phyloP scores from a whole-genome alignment of 2,329 filamentous ascomycete species.

The Cordyceps cicadae region DNA sequence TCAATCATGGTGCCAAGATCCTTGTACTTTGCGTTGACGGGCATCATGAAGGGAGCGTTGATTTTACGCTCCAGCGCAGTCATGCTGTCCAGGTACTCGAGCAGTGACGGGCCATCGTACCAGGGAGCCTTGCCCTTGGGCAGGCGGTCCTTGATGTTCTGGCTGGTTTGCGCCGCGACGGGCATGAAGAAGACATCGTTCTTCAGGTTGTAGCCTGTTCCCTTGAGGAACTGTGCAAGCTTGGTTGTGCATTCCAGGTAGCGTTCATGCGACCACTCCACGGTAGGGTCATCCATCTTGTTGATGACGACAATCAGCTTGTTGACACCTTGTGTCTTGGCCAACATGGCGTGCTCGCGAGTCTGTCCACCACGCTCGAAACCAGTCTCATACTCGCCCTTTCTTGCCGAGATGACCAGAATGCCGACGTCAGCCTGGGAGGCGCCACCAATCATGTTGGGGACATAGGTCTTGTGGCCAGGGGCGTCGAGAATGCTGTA shows the following conservation, averaged over 20 bases:
- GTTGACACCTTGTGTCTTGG: constrained; percentile 97
- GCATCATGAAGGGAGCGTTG: constrained; percentile 99
- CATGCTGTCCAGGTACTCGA: constrained; percentile 95
- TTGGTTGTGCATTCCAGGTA: constrained; percentile 92
- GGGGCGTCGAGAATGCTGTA: constrained; percentile 97
- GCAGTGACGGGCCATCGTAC: constrained; percentile 82
- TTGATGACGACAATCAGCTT: constrained; percentile 93
- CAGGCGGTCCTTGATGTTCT: constrained; percentile 84
- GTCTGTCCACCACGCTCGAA: constrained; percentile 97
- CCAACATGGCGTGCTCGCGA: constrained; percentile 92
- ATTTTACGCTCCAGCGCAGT: constrained; percentile 87
- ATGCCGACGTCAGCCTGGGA: constrained; percentile 92
- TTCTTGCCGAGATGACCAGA: constrained; percentile 89
- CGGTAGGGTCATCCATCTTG: constrained; percentile 98
- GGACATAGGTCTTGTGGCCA: constrained; percentile 95
- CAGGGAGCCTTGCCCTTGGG: constrained; percentile 68
- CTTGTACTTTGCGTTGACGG: constrained; percentile 88
- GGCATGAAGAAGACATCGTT: constrained; percentile 93
- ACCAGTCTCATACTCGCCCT: constrained; percentile 97
- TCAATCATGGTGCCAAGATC: constrained; percentile 98
- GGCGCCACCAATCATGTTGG: constrained; percentile 95
- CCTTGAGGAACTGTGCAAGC: constrained; percentile 79
- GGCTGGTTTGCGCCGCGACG: constrained; percentile 77
- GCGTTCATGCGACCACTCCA: constrained; percentile 88
- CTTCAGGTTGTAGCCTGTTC: constrained; percentile 89